Evolutionary conservation across 2,329 filamentous ascomycete genomes (phyloP), one percentile per base, ranked within the genome.

Genomic region (Volutella citrinella): DNA sequence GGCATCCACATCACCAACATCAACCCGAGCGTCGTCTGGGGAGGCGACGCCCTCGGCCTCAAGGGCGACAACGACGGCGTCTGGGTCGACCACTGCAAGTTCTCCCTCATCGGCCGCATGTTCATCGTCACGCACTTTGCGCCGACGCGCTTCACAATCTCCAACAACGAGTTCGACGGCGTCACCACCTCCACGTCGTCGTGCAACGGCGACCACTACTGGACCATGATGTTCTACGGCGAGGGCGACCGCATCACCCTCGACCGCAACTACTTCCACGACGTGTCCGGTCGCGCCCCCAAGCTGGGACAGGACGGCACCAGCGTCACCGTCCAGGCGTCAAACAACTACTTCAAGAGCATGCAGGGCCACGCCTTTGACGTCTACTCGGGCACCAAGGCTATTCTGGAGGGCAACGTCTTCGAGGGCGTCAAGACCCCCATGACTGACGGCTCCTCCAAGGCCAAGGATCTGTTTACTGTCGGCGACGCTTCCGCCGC

Each of bases 201-300:
- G 13, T 80, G 76, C 57, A 65, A 80, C 46, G 66, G 64, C 18
- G 66, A 75, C 54, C 74, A 78, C 57, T 78, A 80, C 68, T 80
- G 76, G 72, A 66, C 58, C 16, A 57, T 78, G 40, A 75, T 75
- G 57, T 64, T 80, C 30, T 67, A 65, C 24, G 76, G 76, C 8
- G 28, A 34, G 22, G 28, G 37, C 25, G 42, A 42, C 18, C 40
- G 30, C 29, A 41, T 47, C 50, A 80, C 76, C 38, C 51, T 80
- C 50, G 71, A 75, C 58, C 64, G 65, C 37, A 80, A 80, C 65
- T 78, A 77, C 61, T 64, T 80, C 46, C 71, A 77, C 64, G 64
- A 76, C 57, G 74, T 70, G 24, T 69, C 65, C 12, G 76, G 76
- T 26, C 73, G 76, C 28, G 60, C 64, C 4, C 76, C 75, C 40